These are phyloP conservation scores for Mycosarcoma maydis DNA, from an alignment of 1,284 basidiomycete species.

Conservation along the genomic window DNA sequence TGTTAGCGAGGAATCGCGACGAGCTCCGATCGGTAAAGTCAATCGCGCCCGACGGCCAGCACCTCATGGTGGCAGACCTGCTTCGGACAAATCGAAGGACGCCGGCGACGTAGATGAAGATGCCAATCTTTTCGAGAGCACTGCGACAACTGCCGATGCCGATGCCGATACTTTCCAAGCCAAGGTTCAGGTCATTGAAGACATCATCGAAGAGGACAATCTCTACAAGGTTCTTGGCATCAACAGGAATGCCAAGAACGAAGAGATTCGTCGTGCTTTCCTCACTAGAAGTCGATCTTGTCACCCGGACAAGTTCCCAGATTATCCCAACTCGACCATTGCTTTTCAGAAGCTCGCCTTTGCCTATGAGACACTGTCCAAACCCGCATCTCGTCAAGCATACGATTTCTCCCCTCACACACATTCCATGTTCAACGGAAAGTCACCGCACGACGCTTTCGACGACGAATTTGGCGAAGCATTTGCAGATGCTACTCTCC, in stretches of 20 bases:
- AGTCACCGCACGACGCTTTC: constrained; percentile 39
- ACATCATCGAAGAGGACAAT: constrained; percentile 68
- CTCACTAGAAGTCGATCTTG: constrained; percentile 78
- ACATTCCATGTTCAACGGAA: constrained; percentile 47
- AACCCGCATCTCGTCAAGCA: constrained; percentile 75
- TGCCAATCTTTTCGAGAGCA: background rate
- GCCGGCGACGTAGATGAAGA: constrained; percentile 1
- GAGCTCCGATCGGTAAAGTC: constrained; percentile 42
- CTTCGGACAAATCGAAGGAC: background rate
- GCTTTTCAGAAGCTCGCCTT: constrained; percentile 86
- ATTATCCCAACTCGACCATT: constrained; percentile 76
- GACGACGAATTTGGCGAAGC: constrained; percentile 50
- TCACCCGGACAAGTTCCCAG: constrained; percentile 86
- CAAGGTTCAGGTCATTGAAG: constrained; percentile 48
- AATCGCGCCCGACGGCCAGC: constrained; percentile 18
- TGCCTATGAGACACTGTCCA: constrained; percentile 81
- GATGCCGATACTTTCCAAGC: constrained; percentile 18
- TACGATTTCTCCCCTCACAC: constrained; percentile 73
- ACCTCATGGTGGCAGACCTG: background rate
- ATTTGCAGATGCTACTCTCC: constrained; percentile 68
- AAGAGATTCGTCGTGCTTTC: constrained; percentile 80
- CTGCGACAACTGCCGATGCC: background rate
- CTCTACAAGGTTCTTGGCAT: constrained; percentile 80
- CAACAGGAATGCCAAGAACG: constrained; percentile 71
- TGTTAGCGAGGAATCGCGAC: constrained; percentile 38